Percentiles rank a stretch among this genome's conserved stretches.
These are phyloP conservation scores for Trichoderma semiorbis DNA, from an alignment of 2,329 filamentous ascomycete genomes.

Conservation along the genomic window DNA sequence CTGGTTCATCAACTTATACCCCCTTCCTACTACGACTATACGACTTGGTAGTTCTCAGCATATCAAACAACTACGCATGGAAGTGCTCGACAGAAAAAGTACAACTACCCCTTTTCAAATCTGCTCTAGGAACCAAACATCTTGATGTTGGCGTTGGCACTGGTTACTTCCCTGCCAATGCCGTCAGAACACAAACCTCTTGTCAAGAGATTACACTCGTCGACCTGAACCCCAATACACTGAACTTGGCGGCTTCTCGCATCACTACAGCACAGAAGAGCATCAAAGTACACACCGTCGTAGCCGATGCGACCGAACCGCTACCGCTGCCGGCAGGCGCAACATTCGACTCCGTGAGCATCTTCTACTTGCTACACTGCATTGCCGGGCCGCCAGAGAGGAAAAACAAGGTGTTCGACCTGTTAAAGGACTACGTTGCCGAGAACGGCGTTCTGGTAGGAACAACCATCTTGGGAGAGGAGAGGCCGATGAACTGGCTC, in stretches of 20 bases:
- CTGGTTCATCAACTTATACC: conserved; percentile 12
- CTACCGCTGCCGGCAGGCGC: conserved; percentile 25
- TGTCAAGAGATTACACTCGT: conserved; percentile 33
- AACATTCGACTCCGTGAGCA: conserved; percentile 38
- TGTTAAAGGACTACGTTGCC: conserved; percentile 20
- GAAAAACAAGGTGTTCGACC: conserved; percentile 22
- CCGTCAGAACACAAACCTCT: conserved; percentile 20
- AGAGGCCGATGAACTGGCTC: conserved; percentile 19
- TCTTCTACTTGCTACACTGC: conserved; percentile 29
- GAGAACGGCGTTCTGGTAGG: conserved; percentile 26
- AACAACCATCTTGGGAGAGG: conserved; percentile 24
- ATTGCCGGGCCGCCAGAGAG: conserved; percentile 22
- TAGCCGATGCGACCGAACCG: conserved; percentile 36
- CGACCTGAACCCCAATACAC: conserved; percentile 35
- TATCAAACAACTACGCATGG: conserved; percentile 39
- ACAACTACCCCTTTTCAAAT: conserved; percentile 32
- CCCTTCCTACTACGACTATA: conserved; percentile 34
- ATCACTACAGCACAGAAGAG: conserved; percentile 19
- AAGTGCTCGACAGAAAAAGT: conserved; percentile 29
- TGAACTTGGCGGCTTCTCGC: conserved; percentile 22
- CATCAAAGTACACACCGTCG: conserved; percentile 28
- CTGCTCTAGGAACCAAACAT: conserved; percentile 34
- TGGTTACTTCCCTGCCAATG: conserved; percentile 36
- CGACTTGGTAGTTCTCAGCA: conserved; percentile 40
- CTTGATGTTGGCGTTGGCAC: conserved; percentile 41